Evolutionary conservation across 495 filamentous ascomycete species (phyloP).

Genomic region (Penicillium lagena): DNA sequence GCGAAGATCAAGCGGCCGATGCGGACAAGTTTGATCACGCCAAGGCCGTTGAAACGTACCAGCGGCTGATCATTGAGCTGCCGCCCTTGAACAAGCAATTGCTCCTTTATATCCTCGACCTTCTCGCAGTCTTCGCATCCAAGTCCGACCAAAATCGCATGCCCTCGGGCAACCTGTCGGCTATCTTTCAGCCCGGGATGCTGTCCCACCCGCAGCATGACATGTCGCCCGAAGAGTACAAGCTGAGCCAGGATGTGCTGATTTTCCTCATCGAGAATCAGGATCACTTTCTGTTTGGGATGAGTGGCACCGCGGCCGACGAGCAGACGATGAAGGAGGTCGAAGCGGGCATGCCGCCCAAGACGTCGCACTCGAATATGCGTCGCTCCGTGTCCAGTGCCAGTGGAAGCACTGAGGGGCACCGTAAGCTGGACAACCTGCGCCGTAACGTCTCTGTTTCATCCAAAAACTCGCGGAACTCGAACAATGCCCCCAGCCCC

Average conservation of each 20-base stretch:
- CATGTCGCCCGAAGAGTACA: conserved; percentile 90
- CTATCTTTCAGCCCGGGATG: conserved; percentile 96
- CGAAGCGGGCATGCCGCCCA: conserved; percentile 54
- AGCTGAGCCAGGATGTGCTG: conserved; percentile 91
- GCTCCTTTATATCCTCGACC: conserved; percentile 91
- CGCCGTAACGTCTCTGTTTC: conserved; percentile 78
- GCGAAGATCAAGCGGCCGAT: conserved; percentile 12
- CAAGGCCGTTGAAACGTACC: conserved; percentile 74
- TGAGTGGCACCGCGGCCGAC: conserved; percentile 87
- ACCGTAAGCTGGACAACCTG: conserved; percentile 65
- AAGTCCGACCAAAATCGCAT: conserved; percentile 97
- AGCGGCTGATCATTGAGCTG: conserved; percentile 84
- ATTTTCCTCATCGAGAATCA: conserved; percentile 98
- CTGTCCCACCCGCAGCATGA: conserved; percentile 91
- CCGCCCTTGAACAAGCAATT: conserved; percentile 92
- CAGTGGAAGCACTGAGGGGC: conserved; percentile 79
- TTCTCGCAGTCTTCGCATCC: conserved; percentile 96
- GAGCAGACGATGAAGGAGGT: conserved; percentile 82
- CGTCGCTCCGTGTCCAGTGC: conserved; percentile 77
- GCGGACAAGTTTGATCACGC: conserved; percentile 62
- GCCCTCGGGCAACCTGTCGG: conserved; percentile 90
- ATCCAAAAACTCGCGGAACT: conserved; percentile 64
- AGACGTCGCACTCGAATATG: conserved; percentile 50
- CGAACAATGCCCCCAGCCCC: conserved; percentile 63
- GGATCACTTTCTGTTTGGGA: conserved; percentile 83